These are phyloP conservation scores for Elongisporangium senticosum DNA, from an alignment of 352 stramenopile species.

Conservation along the genomic window DNA sequence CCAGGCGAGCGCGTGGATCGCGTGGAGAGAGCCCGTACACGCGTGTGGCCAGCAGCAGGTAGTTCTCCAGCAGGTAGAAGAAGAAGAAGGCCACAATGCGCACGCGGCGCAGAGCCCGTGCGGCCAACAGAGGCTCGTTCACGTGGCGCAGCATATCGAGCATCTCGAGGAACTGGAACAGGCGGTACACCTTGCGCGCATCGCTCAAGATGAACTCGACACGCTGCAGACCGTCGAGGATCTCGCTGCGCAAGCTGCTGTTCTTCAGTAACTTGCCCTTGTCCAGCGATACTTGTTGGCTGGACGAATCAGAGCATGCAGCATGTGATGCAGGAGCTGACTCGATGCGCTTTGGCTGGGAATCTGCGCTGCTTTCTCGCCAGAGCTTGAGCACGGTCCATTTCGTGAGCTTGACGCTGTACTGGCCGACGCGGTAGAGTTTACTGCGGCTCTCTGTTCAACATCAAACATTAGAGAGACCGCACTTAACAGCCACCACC, in stretches of 20 bases:
- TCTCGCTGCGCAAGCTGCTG: conserved; percentile 3
- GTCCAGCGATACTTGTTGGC: too few species aligned
- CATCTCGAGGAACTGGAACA: conserved; percentile 71
- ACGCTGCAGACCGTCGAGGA: conserved; percentile 20
- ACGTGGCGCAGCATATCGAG: conserved; percentile 40
- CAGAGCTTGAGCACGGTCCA: conserved; percentile 31
- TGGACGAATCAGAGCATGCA: too few species aligned
- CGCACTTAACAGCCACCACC: not conserved
- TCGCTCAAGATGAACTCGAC: conserved; percentile 48
- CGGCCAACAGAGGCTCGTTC: conserved; percentile 15
- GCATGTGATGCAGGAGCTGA: too few species aligned
- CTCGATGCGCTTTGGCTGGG: too few species aligned
- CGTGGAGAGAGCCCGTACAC: conserved; percentile 26
- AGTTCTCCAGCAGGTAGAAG: conserved; percentile 65
- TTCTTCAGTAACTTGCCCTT: too few species aligned
- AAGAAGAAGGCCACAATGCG: conserved; percentile 58
- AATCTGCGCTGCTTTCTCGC: not conserved
- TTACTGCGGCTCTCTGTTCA: conserved; percentile 52
- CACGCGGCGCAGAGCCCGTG: conserved; percentile 32
- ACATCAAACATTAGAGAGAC: conserved; percentile 3
- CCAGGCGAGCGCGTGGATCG: conserved; percentile 21
- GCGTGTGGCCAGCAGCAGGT: conserved; percentile 41
- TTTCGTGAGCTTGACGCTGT: conserved; percentile 47
- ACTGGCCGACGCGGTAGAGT: conserved; percentile 57
- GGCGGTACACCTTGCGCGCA: conserved; percentile 49